Percentiles rank a stretch among this genome's conserved stretches.
Conservation (phyloP, 306 rosid genomes). For the Acmispon strigosus region DNA sequence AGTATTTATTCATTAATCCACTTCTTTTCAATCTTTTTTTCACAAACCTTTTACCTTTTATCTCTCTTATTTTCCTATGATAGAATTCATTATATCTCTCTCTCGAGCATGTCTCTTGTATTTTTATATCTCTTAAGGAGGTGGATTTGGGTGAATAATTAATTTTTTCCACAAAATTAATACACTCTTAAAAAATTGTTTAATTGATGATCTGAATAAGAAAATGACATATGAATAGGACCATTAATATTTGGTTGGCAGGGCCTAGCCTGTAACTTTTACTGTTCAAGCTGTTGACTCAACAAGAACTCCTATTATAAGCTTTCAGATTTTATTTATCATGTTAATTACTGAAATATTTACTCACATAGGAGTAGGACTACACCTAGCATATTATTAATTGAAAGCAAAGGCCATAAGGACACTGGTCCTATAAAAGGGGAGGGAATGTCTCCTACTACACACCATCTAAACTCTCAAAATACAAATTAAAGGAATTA, state of each 20-base stretch:
- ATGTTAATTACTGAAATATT: background rate
- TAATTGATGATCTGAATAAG: too few species aligned
- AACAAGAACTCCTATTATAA: background rate
- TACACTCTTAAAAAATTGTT: too few species aligned
- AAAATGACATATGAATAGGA: background rate
- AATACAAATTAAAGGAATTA: background rate
- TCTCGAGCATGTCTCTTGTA: too few species aligned
- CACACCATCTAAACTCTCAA: background rate
- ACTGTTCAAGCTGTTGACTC: background rate
- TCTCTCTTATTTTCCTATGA: too few species aligned
- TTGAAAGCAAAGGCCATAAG: background rate
- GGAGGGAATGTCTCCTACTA: background rate
- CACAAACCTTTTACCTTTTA: too few species aligned
- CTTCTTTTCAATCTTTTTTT: too few species aligned
- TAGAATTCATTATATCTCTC: too few species aligned
- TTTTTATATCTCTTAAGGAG: too few species aligned
- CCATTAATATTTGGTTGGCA: background rate
- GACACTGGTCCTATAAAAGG: conserved; percentile 14
- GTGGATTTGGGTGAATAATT: too few species aligned
- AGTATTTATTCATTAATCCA: too few species aligned
- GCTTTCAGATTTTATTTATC: background rate
- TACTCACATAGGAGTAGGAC: background rate
- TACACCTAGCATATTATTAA: background rate
- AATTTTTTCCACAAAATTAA: too few species aligned
- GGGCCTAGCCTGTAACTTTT: background rate